Evolutionary conservation across 2,329 filamentous ascomycete species (phyloP).

Genomic region (Penicillium griseofulvum): DNA sequence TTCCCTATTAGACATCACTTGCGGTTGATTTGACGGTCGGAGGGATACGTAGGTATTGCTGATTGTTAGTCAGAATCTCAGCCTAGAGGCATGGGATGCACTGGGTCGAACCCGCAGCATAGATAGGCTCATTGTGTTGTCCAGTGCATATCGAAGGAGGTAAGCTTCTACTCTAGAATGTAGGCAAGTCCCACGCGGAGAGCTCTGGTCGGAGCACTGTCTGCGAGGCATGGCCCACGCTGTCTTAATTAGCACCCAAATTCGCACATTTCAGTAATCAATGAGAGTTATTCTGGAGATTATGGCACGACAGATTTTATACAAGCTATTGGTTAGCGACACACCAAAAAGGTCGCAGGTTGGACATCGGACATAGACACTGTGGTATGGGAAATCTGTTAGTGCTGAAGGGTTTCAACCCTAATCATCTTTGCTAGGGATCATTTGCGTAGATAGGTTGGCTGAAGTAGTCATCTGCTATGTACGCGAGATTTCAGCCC

Average conservation of each 20-base stretch:
- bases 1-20: constrained; percentile 50
- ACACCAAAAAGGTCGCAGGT: neutral
- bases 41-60: constrained; percentile 41
- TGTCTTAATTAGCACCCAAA: neutral
- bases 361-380: neutral
- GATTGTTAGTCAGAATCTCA: constrained; percentile 48
- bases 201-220: neutral
- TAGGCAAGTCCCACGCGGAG: neutral
- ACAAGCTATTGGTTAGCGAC: neutral
- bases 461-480: too few relatives aligned
- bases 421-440: neutral
- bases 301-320: neutral
- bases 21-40: constrained; percentile 43
- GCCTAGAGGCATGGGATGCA: constrained; percentile 45
- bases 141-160: constrained; percentile 17
- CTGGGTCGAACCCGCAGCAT: constrained; percentile 15
- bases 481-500: too few relatives aligned
- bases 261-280: neutral
- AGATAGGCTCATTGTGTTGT: constrained; percentile 17
- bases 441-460: neutral
- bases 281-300: too few relatives aligned
- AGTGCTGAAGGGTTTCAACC: neutral
- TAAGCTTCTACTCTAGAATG: constrained; percentile 6
- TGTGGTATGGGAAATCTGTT: neutral
- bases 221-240: constrained; percentile 1